These are phyloP conservation scores for Scheffersomyces parashehatae DNA, from an alignment of 1,139 yeast genomes.

Conservation along the genomic window DNA sequence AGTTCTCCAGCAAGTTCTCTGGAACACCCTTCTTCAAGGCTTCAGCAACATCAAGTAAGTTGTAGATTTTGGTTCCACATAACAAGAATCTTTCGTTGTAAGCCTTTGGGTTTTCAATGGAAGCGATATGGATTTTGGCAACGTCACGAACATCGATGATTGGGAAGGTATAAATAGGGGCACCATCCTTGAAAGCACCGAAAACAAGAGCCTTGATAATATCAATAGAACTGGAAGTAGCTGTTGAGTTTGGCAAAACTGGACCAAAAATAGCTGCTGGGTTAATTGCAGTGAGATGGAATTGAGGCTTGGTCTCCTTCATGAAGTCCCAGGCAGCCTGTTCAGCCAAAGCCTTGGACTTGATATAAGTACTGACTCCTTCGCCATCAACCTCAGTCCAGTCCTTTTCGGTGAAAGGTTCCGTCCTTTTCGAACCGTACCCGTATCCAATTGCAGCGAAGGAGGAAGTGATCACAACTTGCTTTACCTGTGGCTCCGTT, in stretches of 20 bases:
- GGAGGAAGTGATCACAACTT: not conserved
- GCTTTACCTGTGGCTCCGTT: not conserved
- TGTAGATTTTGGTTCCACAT: not conserved
- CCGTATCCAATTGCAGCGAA: not conserved
- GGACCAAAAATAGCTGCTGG: not conserved
- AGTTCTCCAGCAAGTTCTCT: not conserved
- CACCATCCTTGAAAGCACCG: not conserved
- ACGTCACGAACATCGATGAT: not conserved
- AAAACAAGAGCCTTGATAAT: not conserved
- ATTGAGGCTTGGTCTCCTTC: not conserved
- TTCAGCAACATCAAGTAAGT: not conserved
- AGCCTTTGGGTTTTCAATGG: not conserved
- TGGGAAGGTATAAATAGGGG: not conserved
- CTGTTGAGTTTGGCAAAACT: not conserved
- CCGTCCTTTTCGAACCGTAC: not conserved
- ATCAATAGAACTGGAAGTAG: conserved; percentile 16
- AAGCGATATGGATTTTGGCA: not conserved
- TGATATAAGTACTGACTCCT: not conserved
- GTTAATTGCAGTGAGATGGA: not conserved
- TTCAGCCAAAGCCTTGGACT: not conserved
- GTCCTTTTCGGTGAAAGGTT: not conserved
- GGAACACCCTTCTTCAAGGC: not conserved
- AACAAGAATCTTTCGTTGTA: conserved; percentile 1
- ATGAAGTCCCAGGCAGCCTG: not conserved
- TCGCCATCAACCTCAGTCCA: not conserved